Conservation (phyloP, 169 alveolate genomes). For the Babesia sp. region DNA sequence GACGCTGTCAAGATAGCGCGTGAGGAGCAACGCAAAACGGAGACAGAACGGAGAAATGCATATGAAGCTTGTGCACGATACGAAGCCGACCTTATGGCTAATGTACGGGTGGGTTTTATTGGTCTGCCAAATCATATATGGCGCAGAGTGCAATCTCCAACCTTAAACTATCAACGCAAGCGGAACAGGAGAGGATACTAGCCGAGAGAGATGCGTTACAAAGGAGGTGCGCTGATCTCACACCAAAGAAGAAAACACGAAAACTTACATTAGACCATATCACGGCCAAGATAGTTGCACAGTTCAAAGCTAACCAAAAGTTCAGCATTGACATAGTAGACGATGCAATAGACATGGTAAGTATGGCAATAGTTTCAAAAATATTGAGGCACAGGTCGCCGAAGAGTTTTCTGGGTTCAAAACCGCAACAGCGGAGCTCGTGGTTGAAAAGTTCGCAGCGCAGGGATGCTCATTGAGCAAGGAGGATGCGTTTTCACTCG, state of each 20-base stretch:
- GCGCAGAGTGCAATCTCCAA: slow-evolving; percentile 28
- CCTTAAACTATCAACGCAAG: slow-evolving; percentile 19
- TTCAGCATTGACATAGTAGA: slow-evolving; percentile 22
- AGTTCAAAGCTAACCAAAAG: slow-evolving; percentile 18
- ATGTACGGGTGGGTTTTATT: slow-evolving; percentile 31
- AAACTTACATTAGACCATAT: slow-evolving; percentile 9
- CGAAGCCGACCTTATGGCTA: slow-evolving; percentile 55
- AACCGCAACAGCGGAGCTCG: slow-evolving; percentile 1
- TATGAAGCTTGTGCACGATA: slow-evolving; percentile 51
- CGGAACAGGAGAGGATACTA: slow-evolving; percentile 4
- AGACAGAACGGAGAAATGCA: slow-evolving; percentile 46
- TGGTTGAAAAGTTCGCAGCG: slow-evolving; percentile 11
- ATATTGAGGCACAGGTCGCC: neutral
- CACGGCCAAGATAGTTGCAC: slow-evolving; percentile 18
- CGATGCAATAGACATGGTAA: slow-evolving; percentile 18
- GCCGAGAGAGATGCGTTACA: slow-evolving; percentile 36
- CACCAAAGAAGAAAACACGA: neutral
- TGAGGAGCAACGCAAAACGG: slow-evolving; percentile 47
- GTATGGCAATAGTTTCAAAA: neutral
- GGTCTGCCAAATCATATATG: neutral
- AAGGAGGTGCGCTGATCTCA: slow-evolving; percentile 5
- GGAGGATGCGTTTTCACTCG: slow-evolving; percentile 14
- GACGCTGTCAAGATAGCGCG: slow-evolving; percentile 65
- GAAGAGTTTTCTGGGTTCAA: slow-evolving; percentile 13
- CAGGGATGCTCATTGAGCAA: slow-evolving; percentile 17